phyloP scores from a whole-genome alignment of 2,329 filamentous ascomycete species.

The Dryadomyces sulphureus region DNA sequence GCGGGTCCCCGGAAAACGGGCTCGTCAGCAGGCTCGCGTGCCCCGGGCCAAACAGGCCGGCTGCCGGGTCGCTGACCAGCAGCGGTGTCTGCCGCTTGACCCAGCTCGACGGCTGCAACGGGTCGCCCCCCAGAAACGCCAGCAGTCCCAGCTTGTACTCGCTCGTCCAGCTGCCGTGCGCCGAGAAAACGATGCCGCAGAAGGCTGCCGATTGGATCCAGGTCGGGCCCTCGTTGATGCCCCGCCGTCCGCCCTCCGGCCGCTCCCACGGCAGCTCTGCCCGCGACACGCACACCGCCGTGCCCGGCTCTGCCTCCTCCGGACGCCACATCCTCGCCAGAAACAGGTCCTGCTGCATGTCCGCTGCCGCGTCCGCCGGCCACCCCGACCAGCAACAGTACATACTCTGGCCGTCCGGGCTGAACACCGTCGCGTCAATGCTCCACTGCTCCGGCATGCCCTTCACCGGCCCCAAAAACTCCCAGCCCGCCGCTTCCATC shows the following conservation, averaged over 20 bases:
- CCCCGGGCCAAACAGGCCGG: slow-evolving; percentile 10
- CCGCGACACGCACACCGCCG: slow-evolving; percentile 8
- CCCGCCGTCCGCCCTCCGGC: slow-evolving; percentile 9
- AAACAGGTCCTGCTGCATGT: slow-evolving; percentile 12
- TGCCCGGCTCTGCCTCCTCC: slow-evolving; percentile 9
- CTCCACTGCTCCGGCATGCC: slow-evolving; percentile 12
- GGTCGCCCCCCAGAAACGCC: slow-evolving; percentile 8
- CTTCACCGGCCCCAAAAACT: slow-evolving; percentile 10
- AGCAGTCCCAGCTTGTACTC: slow-evolving; percentile 11
- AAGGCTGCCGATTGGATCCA: slow-evolving; percentile 11
- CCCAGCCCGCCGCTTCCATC: slow-evolving; percentile 6
- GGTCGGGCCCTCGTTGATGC: slow-evolving; percentile 12
- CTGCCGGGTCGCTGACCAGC: background rate
- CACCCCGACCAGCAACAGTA: slow-evolving; percentile 13
- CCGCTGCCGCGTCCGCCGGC: slow-evolving; percentile 10
- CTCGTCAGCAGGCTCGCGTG: slow-evolving; percentile 11
- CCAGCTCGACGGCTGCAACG: slow-evolving; percentile 6
- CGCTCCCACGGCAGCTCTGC: slow-evolving; percentile 11
- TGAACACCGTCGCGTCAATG: slow-evolving; percentile 11
- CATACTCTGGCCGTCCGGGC: slow-evolving; percentile 5
- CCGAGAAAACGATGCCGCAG: slow-evolving; percentile 12
- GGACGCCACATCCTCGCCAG: slow-evolving; percentile 10
- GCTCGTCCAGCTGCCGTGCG: slow-evolving; percentile 12
- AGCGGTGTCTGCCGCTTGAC: slow-evolving; percentile 5
- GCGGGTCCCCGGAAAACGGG: slow-evolving; percentile 6